Percentiles rank a stretch among this genome's conserved stretches.
Conservation (phyloP, 192 early-diverging fungal species). For the Chytriomyces sp. region DNA sequence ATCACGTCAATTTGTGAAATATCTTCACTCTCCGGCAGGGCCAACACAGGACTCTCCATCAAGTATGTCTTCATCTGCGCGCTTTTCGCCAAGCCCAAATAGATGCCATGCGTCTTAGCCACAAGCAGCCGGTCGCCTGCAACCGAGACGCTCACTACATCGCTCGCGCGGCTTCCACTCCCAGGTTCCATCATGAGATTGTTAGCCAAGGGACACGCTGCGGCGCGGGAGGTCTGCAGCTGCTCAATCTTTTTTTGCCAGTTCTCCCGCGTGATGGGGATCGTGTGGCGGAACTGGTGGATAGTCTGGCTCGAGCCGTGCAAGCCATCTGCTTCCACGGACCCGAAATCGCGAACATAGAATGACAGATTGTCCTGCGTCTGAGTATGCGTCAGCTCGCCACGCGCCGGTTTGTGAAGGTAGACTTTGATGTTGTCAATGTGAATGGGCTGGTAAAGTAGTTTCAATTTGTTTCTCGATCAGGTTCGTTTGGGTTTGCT, state of each 20-base stretch:
- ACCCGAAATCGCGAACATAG: not conserved
- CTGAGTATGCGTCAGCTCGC: not conserved
- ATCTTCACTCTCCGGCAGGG: conserved; percentile 50
- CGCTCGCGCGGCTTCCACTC: not conserved
- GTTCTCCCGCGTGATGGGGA: not conserved
- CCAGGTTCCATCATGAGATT: not conserved
- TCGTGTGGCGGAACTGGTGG: not conserved
- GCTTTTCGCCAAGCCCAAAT: conserved; percentile 63
- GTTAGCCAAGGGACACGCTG: not conserved
- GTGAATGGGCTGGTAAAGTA: conserved; percentile 73
- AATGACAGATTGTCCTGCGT: conserved; percentile 3
- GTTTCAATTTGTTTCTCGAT: conserved; percentile 53
- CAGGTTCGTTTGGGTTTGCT: no score
- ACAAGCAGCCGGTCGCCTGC: conserved; percentile 69
- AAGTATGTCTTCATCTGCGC: conserved; percentile 10
- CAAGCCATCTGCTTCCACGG: not conserved
- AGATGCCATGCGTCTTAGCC: conserved; percentile 82
- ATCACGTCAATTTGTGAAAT: conserved; percentile 86
- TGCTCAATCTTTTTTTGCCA: conserved; percentile 26
- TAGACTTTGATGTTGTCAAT: conserved; percentile 1
- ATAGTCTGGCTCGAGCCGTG: not conserved
- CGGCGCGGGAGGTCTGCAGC: not conserved
- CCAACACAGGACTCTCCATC: conserved; percentile 35
- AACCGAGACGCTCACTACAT: conserved; percentile 49
- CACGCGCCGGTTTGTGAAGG: not conserved